Base-by-base conservation (phyloP, 768 basidiomycete species). In the Russula emetica region DNA sequence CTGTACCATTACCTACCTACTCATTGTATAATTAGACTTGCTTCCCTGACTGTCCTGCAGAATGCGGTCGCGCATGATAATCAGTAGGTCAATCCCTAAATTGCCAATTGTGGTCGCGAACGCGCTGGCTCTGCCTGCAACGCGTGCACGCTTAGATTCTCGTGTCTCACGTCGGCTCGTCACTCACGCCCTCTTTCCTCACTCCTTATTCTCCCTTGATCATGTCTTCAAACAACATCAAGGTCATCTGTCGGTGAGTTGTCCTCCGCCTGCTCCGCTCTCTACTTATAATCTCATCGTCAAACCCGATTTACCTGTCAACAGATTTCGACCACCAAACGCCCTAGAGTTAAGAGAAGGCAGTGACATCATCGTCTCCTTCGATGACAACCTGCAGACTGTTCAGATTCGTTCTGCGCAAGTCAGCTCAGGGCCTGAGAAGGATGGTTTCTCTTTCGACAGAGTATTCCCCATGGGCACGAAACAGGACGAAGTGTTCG, bases 361-460 rank as follows among this genome's bases (percentile, higher is more conserved):
- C 68, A 85, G 93, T 67, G 87, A 94, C 74, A 87, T 93, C 71
- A 89, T 98, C 64, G 93, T 95, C 50, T 79, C 86, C 67, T 94
- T 96, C 76, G 87, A 86, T 74, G 92, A 93, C 66, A 88, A 90
- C 78, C 78, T 92, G 34, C 88, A 89, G 70, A 90, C 91, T 2
- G 92, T 91, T 58, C 81, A 87, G 69, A 79, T 98, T 77, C 88
- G 85, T 76, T 87, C 84, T 45, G 79, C 85, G 42, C 80, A 84
- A 67, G 71, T 83, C 26, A 80, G 83, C 62, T 82, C 87, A 52
- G 95, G 94, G 2, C 90, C 94, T 52, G 95, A 97, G 79, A 96
- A 86, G 79, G 91, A 94, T 80, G 96, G 96, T 30, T 99, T 99
- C 78, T 94, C 94, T 40, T 96, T 98, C 71, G 97, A 99, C 75